Percentiles rank a stretch among this genome's conserved stretches.
phyloP scores from a whole-genome alignment of 1,139 yeast genomes.

The Hansenula sp. region DNA sequence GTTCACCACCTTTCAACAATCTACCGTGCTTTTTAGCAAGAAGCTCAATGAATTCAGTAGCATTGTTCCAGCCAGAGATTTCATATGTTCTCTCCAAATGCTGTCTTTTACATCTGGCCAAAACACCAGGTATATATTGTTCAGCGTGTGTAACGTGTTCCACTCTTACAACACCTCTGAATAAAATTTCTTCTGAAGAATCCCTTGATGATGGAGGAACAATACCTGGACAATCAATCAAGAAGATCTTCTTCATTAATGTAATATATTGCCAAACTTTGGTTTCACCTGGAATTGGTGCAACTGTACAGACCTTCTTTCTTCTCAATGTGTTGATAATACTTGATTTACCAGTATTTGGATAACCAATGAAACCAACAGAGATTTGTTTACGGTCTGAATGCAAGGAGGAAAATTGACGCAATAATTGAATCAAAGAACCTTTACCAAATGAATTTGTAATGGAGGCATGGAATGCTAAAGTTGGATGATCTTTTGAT shows the following conservation, averaged over 20 bases:
- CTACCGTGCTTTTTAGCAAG: constrained; percentile 92
- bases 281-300: constrained; percentile 98
- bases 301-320: constrained; percentile 95
- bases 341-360: constrained; percentile 95
- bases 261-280: constrained; percentile 99
- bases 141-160: constrained; percentile 95
- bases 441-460: constrained; percentile 98
- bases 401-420: constrained; percentile 90
- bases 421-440: constrained; percentile 82
- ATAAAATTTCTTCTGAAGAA: constrained; percentile 86
- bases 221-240: constrained; percentile 98
- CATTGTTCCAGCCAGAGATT: constrained; percentile 84
- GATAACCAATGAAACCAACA: constrained; percentile 96
- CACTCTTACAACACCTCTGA: constrained; percentile 96
- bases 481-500: constrained; percentile 87
- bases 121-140: constrained; percentile 86
- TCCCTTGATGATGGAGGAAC: constrained; percentile 94
- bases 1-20: constrained; percentile 94
- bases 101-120: constrained; percentile 80
- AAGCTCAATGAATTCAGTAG: constrained; percentile 81
- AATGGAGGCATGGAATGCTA: constrained; percentile 97
- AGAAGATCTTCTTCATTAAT: constrained; percentile 88
- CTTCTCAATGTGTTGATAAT: constrained; percentile 89
- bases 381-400: constrained; percentile 93
- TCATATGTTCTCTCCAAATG: constrained; percentile 96